Percentiles rank a stretch among this genome's conserved stretches.
phyloP scores from a whole-genome alignment of 2,329 filamentous ascomycete species.

The Penicillium aurantiogriseum region DNA sequence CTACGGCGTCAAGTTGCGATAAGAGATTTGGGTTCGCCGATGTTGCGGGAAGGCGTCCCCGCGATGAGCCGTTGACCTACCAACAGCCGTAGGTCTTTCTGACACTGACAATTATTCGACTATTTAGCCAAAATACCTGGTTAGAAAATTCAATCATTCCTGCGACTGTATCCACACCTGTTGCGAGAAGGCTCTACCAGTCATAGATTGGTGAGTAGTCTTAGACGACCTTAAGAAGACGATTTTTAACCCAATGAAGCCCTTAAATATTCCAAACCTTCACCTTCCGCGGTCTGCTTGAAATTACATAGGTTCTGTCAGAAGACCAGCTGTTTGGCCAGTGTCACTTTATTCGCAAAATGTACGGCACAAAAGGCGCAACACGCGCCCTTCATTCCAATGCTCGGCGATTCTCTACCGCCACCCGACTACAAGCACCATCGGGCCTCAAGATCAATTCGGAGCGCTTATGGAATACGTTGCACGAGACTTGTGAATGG shows the following conservation, averaged over 20 bases:
- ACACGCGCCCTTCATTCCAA: slow-evolving; percentile 12
- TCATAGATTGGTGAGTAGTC: background rate
- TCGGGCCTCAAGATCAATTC: slow-evolving; percentile 31
- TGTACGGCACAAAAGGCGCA: slow-evolving; percentile 9
- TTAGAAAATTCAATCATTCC: background rate
- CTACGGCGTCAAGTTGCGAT: too few species aligned
- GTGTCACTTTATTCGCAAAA: background rate
- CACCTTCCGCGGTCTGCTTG: background rate
- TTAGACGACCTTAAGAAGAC: background rate
- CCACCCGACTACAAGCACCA: slow-evolving; percentile 8
- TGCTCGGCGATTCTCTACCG: slow-evolving; percentile 13
- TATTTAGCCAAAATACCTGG: background rate
- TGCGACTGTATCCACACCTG: background rate
- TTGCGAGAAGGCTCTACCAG: slow-evolving; percentile 3
- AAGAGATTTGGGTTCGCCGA: slow-evolving; percentile 9
- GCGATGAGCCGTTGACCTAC: background rate
- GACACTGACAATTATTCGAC: background rate
- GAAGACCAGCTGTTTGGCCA: background rate
- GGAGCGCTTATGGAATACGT: slow-evolving; percentile 29
- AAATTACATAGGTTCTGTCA: background rate
- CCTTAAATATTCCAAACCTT: background rate
- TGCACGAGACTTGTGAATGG: slow-evolving; percentile 36
- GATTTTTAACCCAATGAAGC: background rate
- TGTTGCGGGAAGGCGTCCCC: slow-evolving; percentile 22
- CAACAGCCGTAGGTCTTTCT: background rate